Evolutionary conservation across 2,329 filamentous ascomycete species (phyloP).

Genomic region (Sporothrix variecibatus): DNA sequence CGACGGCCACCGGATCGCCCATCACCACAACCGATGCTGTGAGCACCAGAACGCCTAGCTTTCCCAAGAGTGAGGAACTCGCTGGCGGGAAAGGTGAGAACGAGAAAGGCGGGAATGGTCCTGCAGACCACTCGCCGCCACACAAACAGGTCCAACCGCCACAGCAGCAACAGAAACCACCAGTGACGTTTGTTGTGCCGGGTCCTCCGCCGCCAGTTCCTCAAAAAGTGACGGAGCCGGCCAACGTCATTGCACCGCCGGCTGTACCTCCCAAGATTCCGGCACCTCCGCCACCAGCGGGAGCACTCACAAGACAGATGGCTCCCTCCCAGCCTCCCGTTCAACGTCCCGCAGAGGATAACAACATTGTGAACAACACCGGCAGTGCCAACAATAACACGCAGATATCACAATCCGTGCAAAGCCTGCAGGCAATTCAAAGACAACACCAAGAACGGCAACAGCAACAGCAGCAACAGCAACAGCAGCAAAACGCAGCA

Average conservation of each 20-base stretch:
- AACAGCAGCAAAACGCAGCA: not conserved
- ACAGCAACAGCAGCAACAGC: not conserved
- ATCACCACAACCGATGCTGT: not conserved
- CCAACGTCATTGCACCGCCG: not conserved
- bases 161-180: not conserved
- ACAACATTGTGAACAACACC: not conserved
- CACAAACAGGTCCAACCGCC: not conserved
- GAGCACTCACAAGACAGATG: not conserved
- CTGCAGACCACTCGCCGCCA: not conserved
- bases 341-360: not conserved
- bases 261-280: conserved; percentile 1
- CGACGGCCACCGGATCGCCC: not conserved
- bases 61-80: not conserved
- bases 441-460: not conserved
- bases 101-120: not conserved
- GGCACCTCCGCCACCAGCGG: not conserved
- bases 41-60: not conserved
- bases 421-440: conserved; percentile 7
- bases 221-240: not conserved
- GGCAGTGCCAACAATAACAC: not conserved
- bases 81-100: not conserved
- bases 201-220: conserved; percentile 13
- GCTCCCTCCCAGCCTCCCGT: not conserved
- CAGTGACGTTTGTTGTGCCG: not conserved
- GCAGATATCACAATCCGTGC: not conserved